Conservation (phyloP, 176 grass and related monocot genomes). For the Typha latifolia region DNA sequence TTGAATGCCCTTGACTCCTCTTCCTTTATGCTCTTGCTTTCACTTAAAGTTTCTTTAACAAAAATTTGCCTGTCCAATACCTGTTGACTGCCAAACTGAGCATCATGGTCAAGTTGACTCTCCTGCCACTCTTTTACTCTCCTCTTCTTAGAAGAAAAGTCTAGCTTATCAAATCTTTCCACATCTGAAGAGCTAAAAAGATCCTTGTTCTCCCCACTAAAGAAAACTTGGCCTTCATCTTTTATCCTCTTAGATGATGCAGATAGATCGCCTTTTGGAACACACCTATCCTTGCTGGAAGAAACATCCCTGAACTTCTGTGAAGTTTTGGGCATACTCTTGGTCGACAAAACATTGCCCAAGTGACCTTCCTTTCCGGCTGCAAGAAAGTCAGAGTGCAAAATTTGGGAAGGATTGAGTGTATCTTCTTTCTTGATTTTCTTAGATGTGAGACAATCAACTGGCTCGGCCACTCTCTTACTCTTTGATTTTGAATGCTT, state of each 20-base stretch:
- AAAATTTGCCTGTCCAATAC: conserved; percentile 2
- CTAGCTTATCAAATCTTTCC: conserved; percentile 22
- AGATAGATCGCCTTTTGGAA: conserved; percentile 18
- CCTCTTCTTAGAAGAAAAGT: conserved; percentile 31
- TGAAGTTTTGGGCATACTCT: conserved; percentile 19
- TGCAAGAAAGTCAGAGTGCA: conserved; percentile 22
- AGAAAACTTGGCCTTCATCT: conserved; percentile 26
- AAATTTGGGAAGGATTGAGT: conserved; percentile 14
- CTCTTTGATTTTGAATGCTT: conserved; percentile 33
- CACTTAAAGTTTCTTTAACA: conserved; percentile 28
- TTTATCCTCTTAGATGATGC: conserved; percentile 23
- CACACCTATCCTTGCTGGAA: background rate
- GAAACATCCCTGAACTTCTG: conserved; percentile 11
- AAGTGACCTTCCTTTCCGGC: conserved; percentile 4
- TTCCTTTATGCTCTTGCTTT: conserved; percentile 27
- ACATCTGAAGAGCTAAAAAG: conserved; percentile 22
- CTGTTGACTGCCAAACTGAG: conserved; percentile 6
- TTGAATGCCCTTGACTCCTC: conserved; percentile 26
- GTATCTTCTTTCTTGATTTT: conserved; percentile 40
- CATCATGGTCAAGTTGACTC: conserved; percentile 23
- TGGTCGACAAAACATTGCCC: conserved; percentile 18
- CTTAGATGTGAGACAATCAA: conserved; percentile 38
- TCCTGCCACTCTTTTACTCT: conserved; percentile 33
- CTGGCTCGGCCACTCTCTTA: conserved; percentile 19
- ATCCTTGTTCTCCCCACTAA: conserved; percentile 7